Conservation (phyloP, 1,139 yeast genomes). For the Pichia sp. region DNA sequence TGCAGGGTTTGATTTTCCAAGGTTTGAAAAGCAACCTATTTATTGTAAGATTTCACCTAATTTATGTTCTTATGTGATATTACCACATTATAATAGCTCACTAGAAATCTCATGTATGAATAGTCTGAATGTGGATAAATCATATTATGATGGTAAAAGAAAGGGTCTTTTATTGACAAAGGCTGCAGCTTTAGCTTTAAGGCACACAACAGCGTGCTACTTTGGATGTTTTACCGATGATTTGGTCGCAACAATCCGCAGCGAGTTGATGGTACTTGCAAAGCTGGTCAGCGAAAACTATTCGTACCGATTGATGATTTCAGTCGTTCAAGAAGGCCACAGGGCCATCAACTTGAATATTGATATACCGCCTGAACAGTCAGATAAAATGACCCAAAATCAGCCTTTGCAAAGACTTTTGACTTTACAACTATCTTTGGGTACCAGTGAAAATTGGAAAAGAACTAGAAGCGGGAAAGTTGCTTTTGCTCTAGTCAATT, state of each 20-base stretch:
- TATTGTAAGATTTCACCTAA: slow-evolving; percentile 50
- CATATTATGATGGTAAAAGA: slow-evolving; percentile 15
- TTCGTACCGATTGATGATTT: slow-evolving; percentile 32
- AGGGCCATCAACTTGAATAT: slow-evolving; percentile 61
- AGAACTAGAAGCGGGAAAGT: slow-evolving; percentile 45
- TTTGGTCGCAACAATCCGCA: slow-evolving; percentile 45
- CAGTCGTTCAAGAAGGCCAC: slow-evolving; percentile 56
- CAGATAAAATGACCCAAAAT: slow-evolving; percentile 61
- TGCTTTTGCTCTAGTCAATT: slow-evolving; percentile 61
- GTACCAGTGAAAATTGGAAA: slow-evolving; percentile 43
- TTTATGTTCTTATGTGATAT: slow-evolving; percentile 39
- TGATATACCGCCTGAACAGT: slow-evolving; percentile 58
- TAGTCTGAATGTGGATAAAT: slow-evolving; percentile 20
- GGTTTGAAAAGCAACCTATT: slow-evolving; percentile 28
- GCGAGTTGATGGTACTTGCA: slow-evolving; percentile 32
- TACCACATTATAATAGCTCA: slow-evolving; percentile 18
- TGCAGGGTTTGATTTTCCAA: slow-evolving; percentile 47
- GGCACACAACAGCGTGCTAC: slow-evolving; percentile 64
- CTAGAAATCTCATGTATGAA: slow-evolving; percentile 26
- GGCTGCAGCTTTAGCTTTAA: slow-evolving; percentile 53
- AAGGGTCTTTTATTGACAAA: slow-evolving; percentile 32
- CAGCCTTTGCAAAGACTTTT: slow-evolving; percentile 65
- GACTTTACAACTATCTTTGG: slow-evolving; percentile 58
- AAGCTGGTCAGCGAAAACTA: slow-evolving; percentile 22
- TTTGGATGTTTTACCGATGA: slow-evolving; percentile 61